Evolutionary conservation across 208 protist species (phyloP).

Genomic region (Crithidia fasciculata): DNA sequence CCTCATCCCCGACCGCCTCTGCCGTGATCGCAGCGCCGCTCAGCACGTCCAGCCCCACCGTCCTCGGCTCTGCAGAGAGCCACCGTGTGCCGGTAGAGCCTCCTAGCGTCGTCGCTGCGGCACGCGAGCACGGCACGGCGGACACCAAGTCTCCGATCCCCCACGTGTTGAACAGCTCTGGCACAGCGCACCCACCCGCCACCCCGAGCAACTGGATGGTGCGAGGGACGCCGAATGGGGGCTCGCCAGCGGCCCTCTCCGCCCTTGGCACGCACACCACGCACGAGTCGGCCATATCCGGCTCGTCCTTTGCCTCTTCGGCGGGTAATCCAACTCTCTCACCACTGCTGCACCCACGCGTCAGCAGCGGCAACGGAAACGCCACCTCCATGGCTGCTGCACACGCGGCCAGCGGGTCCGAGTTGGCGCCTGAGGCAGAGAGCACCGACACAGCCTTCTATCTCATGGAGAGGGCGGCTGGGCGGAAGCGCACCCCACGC

Average conservation of each 20-base stretch:
- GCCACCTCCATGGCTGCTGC: not conserved
- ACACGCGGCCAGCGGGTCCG: not conserved
- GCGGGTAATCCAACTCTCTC: constrained; percentile 15
- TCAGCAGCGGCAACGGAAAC: not conserved
- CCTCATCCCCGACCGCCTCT: too few relatives aligned
- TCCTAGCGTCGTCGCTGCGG: too few relatives aligned
- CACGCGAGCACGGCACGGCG: constrained; percentile 1
- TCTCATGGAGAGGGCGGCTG: constrained; percentile 12
- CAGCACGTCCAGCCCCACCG: not conserved
- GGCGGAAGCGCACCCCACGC: constrained; percentile 19
- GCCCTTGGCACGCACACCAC: not conserved
- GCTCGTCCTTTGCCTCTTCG: constrained; percentile 17
- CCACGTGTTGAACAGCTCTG: not conserved
- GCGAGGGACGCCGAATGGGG: not conserved
- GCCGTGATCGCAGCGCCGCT: not conserved
- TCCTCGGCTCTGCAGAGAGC: too few relatives aligned
- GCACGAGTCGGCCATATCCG: not conserved
- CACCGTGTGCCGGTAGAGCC: too few relatives aligned
- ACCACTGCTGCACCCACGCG: constrained; percentile 10
- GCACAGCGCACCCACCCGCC: not conserved
- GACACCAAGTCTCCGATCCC: constrained; percentile 11
- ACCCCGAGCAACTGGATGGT: constrained; percentile 25
- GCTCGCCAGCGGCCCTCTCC: not conserved
- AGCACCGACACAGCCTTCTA: not conserved
- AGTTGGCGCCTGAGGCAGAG: constrained; percentile 1